Base-by-base conservation (phyloP, 164 flowering plant genomes). In the Tetrastigma voinierianum region DNA sequence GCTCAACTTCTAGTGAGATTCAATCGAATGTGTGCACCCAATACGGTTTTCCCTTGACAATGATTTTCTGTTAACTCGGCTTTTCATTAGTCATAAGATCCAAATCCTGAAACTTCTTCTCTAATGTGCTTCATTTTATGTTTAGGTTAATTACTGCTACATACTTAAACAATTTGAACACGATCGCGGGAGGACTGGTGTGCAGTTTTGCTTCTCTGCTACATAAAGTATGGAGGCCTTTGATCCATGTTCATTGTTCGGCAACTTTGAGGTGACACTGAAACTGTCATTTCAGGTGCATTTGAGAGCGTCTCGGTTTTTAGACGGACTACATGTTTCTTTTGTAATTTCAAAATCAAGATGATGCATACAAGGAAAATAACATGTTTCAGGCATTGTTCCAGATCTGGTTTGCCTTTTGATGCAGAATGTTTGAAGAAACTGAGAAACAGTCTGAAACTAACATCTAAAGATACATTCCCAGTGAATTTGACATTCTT, bases 71-170 rank as follows among this genome's bases (percentile, higher is more conserved):
- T 32, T 4, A 3, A 32, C 0, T 32, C 6, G 7, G 40, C 40
- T 32, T 32, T 32, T 32, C 40, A 32, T 32, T 32, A 32, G 6
- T 32, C 40, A 32, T 32, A 0, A 32, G 0, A 13, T 21, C 23
- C 25, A 10, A 48, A 12, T 20, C 46, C 17, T 20, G 1, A 18
- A 15, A 32, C 13, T 64, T n/a, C 13, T 57, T 23, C 13, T 32
- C 69, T 69, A 12, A 72, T 32, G n/a, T 20, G 10, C 13, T 44
- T 68, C 51, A 48, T 67, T 57, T 64, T 57, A 23, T 59, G 71
- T 55, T 49, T 88, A 94, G 98, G 78, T 88, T 52, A 95, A 95
- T 72, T 95, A 88, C 77, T 92, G 95, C 79, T 78, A 86, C 80
- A 81, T 95, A 66, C 57, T 90, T 75, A 87, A 73, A 67, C 88